Base-by-base conservation (phyloP, 495 filamentous ascomycete species). In the Lindgomyces ingoldianus region DNA sequence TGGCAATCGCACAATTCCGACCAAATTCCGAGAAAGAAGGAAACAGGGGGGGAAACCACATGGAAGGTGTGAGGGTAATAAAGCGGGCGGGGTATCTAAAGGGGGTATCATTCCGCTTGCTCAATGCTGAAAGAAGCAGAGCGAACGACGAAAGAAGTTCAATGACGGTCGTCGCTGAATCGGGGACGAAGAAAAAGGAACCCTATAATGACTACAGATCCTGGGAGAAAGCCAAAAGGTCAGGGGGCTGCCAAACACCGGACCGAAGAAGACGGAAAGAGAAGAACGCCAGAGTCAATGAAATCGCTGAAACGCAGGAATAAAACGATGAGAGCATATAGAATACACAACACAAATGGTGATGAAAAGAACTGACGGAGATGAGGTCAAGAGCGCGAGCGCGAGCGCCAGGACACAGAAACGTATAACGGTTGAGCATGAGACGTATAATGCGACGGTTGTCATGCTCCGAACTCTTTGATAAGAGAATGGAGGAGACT, bases 401-500 rank as follows among this genome's bases (percentile, higher is more conserved):
- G 25, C 3, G 9, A 16, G 22, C 1, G 14, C 19, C 25, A 41
- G 12, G 19, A 47, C n/a, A n/a, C n/a, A n/a, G n/a, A 60, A 59
- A 56, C 48, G 45, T 59, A 66, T 66, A 18, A 50, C 4, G 47
- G 41, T 29, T 21, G 27, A 14, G 14, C 6, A 36, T 16, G 27
- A 22, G 27, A 39, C 51, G 44, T 59, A 59, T 68, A 33, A 39
- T 12, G 16, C 33, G 41, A 12, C 4, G 19, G 21, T 50, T 29
- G 10, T 69, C 56, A 68, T 16, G 54, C 41, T 21, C 70, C 68
- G 44, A 70, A 70, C 24, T 73, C 67, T 57, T 68, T 66, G 50
- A 70, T 73, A 21, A 73, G 65, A 22, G 48, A 57, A 16, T 67
- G 53, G 26, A 73, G 63, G 16, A 73, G 64, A 41, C 48, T 49